Evolutionary conservation across 306 rosid species (phyloP), one percentile per base, ranked within the genome.

Genomic region (Delonix regia): DNA sequence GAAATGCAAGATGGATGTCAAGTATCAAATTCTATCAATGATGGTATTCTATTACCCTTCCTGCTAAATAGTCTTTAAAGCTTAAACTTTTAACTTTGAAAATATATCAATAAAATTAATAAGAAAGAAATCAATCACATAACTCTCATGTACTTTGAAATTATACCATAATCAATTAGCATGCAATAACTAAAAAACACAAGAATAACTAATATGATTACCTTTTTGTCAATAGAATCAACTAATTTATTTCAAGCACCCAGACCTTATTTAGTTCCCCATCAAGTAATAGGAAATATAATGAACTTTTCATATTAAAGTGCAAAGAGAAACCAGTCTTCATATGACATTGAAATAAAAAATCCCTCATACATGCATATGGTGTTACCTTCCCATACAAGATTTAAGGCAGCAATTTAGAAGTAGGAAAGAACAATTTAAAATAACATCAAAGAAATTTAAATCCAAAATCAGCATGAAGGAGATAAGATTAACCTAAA

Each of bases 401-500:
- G 36, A 33, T 63, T 63, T 25, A 63, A 18, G 47, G 69, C 69
- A 63, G 69, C 24, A 34, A 18, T 4, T 63, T 36, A 34, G 18
- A 15, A 36, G 34, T 36, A 16, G 48, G n/a, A n/a, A 28, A 28
- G n/a, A 61, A 28, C 19, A 2, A 61, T 61, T 14, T 4, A 21
- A 63, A 36, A 30, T 15, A 34, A 5, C 28, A 63, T 34, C 4
- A 16, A 61, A 61, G 19, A 34, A 33, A 63, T 5, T 34, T 34
- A n/a, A 60, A 28, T 6, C 1, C 0, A 22, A 22, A 21, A 34
- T 5, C 5, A 3, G 39, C 39, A 34, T 34, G 9, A 19, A 45
- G 42, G 63, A 71, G 38, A 18, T 28, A 62, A 22, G 42, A 41
- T 8, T 16, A 19, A 92, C 97, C 97, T 80, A 42, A 88, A 89